A percentile compares a stretch with the other conserved stretches of the same genome.
phyloP scores from a whole-genome alignment of 1,139 yeast genomes.

The Zygoascus meyerae region DNA sequence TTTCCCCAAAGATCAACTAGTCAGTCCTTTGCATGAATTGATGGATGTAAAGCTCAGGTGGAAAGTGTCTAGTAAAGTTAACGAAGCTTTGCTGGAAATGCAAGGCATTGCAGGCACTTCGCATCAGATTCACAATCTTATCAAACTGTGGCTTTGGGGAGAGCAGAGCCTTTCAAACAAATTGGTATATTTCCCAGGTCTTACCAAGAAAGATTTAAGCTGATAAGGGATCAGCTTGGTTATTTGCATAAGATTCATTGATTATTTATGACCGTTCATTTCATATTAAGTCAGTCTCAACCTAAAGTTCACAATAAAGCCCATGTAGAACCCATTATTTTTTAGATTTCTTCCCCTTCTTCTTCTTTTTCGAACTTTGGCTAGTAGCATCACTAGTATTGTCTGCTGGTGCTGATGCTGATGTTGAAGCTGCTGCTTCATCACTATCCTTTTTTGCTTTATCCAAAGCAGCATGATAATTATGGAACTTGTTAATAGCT shows the following conservation, averaged over 20 bases:
- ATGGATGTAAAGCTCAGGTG: slow-evolving; percentile 33
- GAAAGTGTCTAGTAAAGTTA: slow-evolving; percentile 36
- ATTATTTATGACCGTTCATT: not conserved
- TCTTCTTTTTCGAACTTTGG: not conserved
- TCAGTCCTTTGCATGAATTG: slow-evolving; percentile 30
- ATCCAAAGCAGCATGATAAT: slow-evolving; percentile 32
- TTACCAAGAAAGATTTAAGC: slow-evolving; percentile 21
- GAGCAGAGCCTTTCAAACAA: slow-evolving; percentile 26
- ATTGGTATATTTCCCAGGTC: slow-evolving; percentile 24
- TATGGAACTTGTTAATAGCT: slow-evolving; percentile 36
- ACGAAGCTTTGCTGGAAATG: slow-evolving; percentile 32
- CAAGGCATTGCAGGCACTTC: slow-evolving; percentile 34
- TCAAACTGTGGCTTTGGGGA: slow-evolving; percentile 35
- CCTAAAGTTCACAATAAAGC: no score
- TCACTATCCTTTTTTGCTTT: slow-evolving; percentile 8
- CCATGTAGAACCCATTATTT: not conserved
- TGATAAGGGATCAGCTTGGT: slow-evolving; percentile 5
- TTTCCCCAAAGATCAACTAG: slow-evolving; percentile 32
- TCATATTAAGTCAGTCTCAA: not conserved
- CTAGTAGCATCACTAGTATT: not conserved
- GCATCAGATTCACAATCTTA: slow-evolving; percentile 29
- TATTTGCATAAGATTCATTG: not conserved
- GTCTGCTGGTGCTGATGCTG: no score
- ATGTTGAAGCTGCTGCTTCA: not conserved
- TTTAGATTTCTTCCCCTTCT: not conserved